Conservation (phyloP, 2,329 filamentous ascomycete species). For the Fusarium foetens region DNA sequence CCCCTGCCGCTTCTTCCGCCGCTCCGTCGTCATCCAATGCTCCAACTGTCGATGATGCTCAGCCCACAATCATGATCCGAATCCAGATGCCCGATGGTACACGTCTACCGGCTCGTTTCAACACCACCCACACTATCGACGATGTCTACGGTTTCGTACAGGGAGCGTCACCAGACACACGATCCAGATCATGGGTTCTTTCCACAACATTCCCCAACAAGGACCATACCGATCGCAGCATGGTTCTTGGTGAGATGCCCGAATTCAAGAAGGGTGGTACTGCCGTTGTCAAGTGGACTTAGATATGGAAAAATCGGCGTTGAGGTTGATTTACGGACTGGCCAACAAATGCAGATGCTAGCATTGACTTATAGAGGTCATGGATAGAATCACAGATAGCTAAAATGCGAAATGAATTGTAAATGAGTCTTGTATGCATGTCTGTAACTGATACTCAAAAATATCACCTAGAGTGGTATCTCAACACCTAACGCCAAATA, state of each 20-base stretch:
- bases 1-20: conserved; percentile 27
- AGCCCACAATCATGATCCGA: conserved; percentile 76
- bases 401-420: neutral
- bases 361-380: conserved; percentile 26
- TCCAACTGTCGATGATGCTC: conserved; percentile 67
- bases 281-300: conserved; percentile 70
- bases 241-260: conserved; percentile 67
- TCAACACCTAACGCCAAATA: conserved; percentile 42
- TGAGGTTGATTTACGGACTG: conserved; percentile 24
- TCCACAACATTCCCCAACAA: conserved; percentile 87
- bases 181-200: conserved; percentile 73
- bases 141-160: conserved; percentile 81
- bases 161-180: conserved; percentile 67
- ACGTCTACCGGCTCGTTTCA: conserved; percentile 82
- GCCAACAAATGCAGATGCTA: conserved; percentile 1
- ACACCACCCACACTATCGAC: conserved; percentile 79
- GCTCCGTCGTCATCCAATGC: conserved; percentile 51
- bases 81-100: conserved; percentile 83
- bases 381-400: conserved; percentile 14
- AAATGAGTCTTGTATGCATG: neutral
- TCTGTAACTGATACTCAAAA: conserved; percentile 12
- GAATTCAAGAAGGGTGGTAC: conserved; percentile 75
- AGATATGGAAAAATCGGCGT: conserved; percentile 32
- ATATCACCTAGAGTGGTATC: conserved; percentile 42
- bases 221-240: conserved; percentile 75